Evolutionary conservation across 2,329 filamentous ascomycete genomes (phyloP), one percentile per base, ranked within the genome.

Genomic region (Zymoseptoria crescenta): DNA sequence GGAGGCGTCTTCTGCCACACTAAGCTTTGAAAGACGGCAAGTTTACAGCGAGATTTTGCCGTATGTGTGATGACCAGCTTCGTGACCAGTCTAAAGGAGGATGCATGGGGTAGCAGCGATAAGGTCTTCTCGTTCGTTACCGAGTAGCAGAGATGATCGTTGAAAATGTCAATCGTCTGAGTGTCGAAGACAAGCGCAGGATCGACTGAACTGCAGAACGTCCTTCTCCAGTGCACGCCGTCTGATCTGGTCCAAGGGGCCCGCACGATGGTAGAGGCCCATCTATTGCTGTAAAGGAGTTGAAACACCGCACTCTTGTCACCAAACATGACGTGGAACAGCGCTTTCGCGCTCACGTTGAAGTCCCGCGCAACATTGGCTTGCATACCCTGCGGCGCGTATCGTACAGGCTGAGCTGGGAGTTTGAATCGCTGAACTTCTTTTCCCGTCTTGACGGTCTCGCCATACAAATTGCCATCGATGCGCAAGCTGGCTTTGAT

Each of bases 291-390:
- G 72, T 96, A 93, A 29, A 97, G 80, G 69, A 93, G 86, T 67
- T 94, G 91, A 75, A 96, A 99, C 48, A 97, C 87, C 35, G 92
- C 90, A 72, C 90, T 96, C 76, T 93, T 96, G 74, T 99, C 94
- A 45, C 94, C 94, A 74, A 97, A 99, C 55, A 99, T 82, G 16
- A 97, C 89, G 70, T 97, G 93, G 73, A 97, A 99, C 59, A 96
- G 85, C 0, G 90, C 91, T 74, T 99, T 97, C 52, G 94, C 88
- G 63, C 90, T 95, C 61, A 97, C 87, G 65, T 95, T 88, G 72
- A 96, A 96, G 64, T 91, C 83, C 62, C 89, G 85, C 72, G 96
- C 89, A 0, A 89, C 84, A 7, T 87, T 87, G 65, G 87, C 82
- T 64, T 83, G 81, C 83, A 96, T 92, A 56, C 87, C 89, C 62